Evolutionary conservation across 208 protist species (phyloP).

Genomic region (Porcisia deanei): DNA sequence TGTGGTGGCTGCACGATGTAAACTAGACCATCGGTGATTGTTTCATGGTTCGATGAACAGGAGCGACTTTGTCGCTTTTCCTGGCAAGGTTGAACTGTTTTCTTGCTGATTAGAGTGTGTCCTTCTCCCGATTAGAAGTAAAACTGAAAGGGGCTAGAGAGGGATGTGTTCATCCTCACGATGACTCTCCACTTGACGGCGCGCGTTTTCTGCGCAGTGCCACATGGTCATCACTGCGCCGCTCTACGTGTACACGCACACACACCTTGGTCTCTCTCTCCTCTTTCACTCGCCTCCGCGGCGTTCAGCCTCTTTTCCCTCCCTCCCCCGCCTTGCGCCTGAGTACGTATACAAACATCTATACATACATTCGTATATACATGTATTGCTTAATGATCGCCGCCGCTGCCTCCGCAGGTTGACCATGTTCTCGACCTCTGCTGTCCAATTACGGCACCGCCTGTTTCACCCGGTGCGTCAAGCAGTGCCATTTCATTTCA

Average conservation of each 20-base stretch:
- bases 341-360: no score
- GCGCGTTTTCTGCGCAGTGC: not conserved
- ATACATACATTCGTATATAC: not conserved
- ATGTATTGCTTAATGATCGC: not conserved
- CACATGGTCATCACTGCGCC: not conserved
- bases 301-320: not conserved
- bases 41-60: not conserved
- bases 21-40: not conserved
- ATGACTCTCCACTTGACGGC: not conserved
- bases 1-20: not conserved
- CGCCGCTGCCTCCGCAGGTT: not conserved
- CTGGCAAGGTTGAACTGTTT: no score
- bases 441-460: slow-evolving; percentile 41
- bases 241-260: not conserved
- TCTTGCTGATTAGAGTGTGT: not conserved
- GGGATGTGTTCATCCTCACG: not conserved
- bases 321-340: not conserved
- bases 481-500: slow-evolving; percentile 75
- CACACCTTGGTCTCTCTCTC: not conserved
- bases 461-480: slow-evolving; percentile 79
- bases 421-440: slow-evolving; percentile 22
- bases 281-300: not conserved
- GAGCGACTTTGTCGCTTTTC: not conserved
- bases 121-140: not conserved
- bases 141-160: not conserved